These are phyloP conservation scores for Brassica cretica DNA, from an alignment of 345 rosid genomes.

Conservation along the genomic window DNA sequence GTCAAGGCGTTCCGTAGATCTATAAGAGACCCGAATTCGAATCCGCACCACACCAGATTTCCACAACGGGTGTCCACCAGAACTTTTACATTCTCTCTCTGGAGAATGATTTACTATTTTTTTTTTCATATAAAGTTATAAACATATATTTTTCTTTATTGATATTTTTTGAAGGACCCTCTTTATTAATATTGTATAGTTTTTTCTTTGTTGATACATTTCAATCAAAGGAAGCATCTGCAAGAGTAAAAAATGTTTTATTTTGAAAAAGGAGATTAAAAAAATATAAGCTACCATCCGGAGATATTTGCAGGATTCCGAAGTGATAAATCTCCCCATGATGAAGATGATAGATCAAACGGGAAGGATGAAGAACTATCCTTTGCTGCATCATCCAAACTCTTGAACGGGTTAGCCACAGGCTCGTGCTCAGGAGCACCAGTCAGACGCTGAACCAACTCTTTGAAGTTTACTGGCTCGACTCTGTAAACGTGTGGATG, in stretches of 20 bases:
- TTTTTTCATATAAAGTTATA: neutral
- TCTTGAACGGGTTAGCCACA: neutral
- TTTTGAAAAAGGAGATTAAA: neutral
- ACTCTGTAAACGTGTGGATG: constrained; percentile 2
- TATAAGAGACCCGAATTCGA: too few species aligned
- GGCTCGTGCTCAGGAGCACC: neutral
- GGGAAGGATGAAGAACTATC: neutral
- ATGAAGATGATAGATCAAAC: neutral
- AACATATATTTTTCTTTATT: neutral
- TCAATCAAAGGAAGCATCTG: neutral
- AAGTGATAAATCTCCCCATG: neutral
- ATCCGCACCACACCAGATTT: too few species aligned
- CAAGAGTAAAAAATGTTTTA: neutral
- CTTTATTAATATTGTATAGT: neutral
- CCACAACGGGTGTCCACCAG: too few species aligned
- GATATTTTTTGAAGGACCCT: neutral
- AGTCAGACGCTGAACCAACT: neutral
- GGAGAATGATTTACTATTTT: too few species aligned
- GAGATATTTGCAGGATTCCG: neutral
- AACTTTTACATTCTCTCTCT: too few species aligned
- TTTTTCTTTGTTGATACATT: neutral
- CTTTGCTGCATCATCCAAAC: neutral
- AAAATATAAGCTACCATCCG: neutral
- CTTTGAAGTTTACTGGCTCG: constrained; percentile 1
- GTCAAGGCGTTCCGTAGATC: too few species aligned